Conservation (phyloP, 257 asterid genomes). For the Forsythia suspensa region DNA sequence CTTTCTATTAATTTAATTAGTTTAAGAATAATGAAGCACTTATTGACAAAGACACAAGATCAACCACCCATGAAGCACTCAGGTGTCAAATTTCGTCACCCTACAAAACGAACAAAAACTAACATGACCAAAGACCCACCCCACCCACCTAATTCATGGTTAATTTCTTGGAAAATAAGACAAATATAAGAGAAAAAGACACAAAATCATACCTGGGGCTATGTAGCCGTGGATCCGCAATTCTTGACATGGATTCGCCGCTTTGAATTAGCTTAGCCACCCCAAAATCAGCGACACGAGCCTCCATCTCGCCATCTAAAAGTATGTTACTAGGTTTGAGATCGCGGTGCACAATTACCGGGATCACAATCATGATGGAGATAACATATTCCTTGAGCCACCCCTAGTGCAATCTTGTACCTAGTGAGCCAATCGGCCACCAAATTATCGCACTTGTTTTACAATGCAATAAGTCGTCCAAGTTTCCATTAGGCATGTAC, state of each 20-base stretch:
- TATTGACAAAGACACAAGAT: background rate
- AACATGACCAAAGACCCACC: constrained; percentile 9
- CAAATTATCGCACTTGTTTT: constrained; percentile 12
- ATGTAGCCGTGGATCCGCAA: constrained; percentile 69
- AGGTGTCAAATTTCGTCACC: constrained; percentile 34
- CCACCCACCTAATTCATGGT: background rate
- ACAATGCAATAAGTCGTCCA: constrained; percentile 48
- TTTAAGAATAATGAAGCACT: background rate
- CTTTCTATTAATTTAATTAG: no score
- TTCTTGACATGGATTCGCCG: constrained; percentile 47
- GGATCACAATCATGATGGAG: constrained; percentile 70
- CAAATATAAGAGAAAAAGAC: background rate
- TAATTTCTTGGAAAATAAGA: background rate
- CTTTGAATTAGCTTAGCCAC: constrained; percentile 46
- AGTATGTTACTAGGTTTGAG: constrained; percentile 57
- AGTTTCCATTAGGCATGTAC: constrained; percentile 53
- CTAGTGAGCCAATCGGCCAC: constrained; percentile 48
- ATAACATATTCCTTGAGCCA: constrained; percentile 59
- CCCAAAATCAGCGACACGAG: constrained; percentile 61
- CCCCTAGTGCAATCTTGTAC: constrained; percentile 56
- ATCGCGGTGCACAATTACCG: constrained; percentile 55
- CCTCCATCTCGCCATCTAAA: constrained; percentile 48
- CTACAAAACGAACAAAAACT: constrained; percentile 48
- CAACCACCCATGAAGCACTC: background rate
- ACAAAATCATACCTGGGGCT: constrained; percentile 54